These are phyloP conservation scores for Tetracladium marchalianum DNA, from an alignment of 495 filamentous ascomycete species.

Conservation along the genomic window DNA sequence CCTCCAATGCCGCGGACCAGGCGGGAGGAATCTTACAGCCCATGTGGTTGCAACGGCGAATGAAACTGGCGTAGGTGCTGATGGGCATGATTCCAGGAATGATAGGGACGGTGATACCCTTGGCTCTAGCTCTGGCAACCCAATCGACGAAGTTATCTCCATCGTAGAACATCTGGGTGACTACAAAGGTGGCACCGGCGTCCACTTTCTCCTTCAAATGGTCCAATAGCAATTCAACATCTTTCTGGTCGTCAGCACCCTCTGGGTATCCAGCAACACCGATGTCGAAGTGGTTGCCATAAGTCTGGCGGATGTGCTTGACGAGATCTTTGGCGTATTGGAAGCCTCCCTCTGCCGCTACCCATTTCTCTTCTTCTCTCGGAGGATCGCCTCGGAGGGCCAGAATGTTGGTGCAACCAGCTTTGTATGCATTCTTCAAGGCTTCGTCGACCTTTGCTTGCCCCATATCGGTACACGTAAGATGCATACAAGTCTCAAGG, in stretches of 20 bases:
- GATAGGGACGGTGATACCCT: conserved; percentile 82
- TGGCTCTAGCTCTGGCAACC: conserved; percentile 74
- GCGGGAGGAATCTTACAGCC: conserved; percentile 68
- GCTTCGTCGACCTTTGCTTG: conserved; percentile 82
- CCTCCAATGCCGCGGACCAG: conserved; percentile 77
- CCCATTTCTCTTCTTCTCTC: conserved; percentile 89
- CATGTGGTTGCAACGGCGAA: conserved; percentile 82
- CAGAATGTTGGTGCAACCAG: conserved; percentile 96
- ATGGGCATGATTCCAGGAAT: conserved; percentile 99
- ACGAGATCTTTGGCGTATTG: conserved; percentile 90
- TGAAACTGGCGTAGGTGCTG: conserved; percentile 83
- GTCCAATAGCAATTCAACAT: conserved; percentile 74
- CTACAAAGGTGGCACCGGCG: conserved; percentile 82
- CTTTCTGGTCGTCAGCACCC: conserved; percentile 84
- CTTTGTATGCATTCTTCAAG: conserved; percentile 78
- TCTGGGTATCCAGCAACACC: conserved; percentile 97
- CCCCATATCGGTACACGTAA: conserved; percentile 98
- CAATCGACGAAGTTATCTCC: conserved; percentile 87
- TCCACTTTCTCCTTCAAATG: conserved; percentile 98
- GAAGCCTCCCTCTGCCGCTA: conserved; percentile 74
- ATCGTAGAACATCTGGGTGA: conserved; percentile 99
- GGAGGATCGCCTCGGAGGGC: conserved; percentile 93
- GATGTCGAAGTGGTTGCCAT: conserved; percentile 95
- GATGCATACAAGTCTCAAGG: conserved; percentile 97
- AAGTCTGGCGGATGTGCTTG: conserved; percentile 78